Evolutionary conservation across 2,329 filamentous ascomycete species (phyloP).

Genomic region (Cladosporium sp.): DNA sequence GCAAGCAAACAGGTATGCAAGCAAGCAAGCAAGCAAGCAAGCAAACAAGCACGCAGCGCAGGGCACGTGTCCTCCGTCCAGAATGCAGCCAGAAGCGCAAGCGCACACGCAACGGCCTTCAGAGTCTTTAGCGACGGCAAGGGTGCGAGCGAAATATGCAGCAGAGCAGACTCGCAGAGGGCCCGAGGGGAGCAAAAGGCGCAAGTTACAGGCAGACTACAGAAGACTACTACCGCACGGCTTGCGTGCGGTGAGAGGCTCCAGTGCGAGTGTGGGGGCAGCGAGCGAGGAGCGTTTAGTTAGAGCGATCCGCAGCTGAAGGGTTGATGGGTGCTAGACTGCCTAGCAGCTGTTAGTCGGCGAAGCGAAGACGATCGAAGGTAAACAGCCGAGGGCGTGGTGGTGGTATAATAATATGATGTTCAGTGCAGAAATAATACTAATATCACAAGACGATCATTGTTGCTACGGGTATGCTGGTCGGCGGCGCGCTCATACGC

Average conservation of each 20-base stretch:
- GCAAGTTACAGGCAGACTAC: no score
- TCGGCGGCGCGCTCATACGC: not conserved
- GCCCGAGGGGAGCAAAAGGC: constrained; percentile 10
- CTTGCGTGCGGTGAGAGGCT: constrained; percentile 14
- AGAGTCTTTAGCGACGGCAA: constrained; percentile 15
- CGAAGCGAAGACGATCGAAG: constrained; percentile 7
- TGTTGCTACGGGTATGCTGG: not conserved
- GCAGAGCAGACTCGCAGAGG: constrained; percentile 12
- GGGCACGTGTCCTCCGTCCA: constrained; percentile 19
- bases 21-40: constrained; percentile 4
- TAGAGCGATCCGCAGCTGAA: constrained; percentile 10
- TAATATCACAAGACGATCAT: not conserved
- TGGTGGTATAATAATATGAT: not conserved
- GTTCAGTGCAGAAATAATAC: not conserved
- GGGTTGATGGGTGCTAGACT: constrained; percentile 4
- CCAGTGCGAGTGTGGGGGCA: not conserved
- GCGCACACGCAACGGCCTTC: constrained; percentile 14
- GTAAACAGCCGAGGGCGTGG: not conserved
- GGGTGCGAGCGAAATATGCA: constrained; percentile 17
- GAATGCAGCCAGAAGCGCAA: constrained; percentile 13
- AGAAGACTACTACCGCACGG: not conserved
- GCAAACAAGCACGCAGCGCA: constrained; percentile 1
- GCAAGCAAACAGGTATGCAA: constrained; percentile 6
- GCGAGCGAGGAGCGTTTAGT: not conserved
- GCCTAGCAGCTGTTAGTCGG: not conserved